Conservation (phyloP, 2,329 filamentous ascomycete species). For the Shiraia bambusicola region DNA sequence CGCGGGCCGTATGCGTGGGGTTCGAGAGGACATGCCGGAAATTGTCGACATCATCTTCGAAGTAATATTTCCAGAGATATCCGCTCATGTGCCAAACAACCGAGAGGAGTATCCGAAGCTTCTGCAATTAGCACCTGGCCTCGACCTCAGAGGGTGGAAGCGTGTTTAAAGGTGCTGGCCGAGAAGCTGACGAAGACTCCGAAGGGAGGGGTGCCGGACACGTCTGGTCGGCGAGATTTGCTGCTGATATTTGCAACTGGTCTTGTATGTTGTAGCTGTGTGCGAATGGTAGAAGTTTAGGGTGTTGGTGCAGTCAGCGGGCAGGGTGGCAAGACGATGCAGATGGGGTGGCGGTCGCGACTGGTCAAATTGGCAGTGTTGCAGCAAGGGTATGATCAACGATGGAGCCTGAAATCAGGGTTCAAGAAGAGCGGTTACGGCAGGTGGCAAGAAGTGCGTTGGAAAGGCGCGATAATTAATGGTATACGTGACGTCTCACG, state of each 20-base stretch:
- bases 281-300: not conserved
- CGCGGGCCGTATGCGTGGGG: slow-evolving; percentile 61
- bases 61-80: slow-evolving; percentile 93
- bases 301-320: slow-evolving; percentile 4
- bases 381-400: not conserved
- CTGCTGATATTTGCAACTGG: slow-evolving; percentile 11
- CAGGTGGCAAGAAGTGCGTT: slow-evolving; percentile 1
- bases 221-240: slow-evolving; percentile 24
- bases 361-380: not conserved
- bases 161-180: slow-evolving; percentile 77
- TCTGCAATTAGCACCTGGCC: slow-evolving; percentile 76
- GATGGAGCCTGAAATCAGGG: not conserved
- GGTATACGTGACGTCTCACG: slow-evolving; percentile 16
- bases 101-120: slow-evolving; percentile 49
- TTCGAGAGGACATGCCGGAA: slow-evolving; percentile 87
- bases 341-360: slow-evolving; percentile 1
- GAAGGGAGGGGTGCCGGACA: slow-evolving; percentile 20
- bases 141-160: slow-evolving; percentile 83
- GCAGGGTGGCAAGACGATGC: slow-evolving; percentile 16
- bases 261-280: not conserved
- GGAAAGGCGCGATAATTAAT: slow-evolving; percentile 7
- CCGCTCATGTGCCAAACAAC: slow-evolving; percentile 77
- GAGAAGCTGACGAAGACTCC: slow-evolving; percentile 53
- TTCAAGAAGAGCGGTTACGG: slow-evolving; percentile 3
- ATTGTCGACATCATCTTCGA: slow-evolving; percentile 95